Percentiles rank a stretch among this genome's conserved stretches.
Evolutionary conservation across 202 grass and related monocot species (phyloP).

Genomic region (Bolboschoenoplectus hybrid): DNA sequence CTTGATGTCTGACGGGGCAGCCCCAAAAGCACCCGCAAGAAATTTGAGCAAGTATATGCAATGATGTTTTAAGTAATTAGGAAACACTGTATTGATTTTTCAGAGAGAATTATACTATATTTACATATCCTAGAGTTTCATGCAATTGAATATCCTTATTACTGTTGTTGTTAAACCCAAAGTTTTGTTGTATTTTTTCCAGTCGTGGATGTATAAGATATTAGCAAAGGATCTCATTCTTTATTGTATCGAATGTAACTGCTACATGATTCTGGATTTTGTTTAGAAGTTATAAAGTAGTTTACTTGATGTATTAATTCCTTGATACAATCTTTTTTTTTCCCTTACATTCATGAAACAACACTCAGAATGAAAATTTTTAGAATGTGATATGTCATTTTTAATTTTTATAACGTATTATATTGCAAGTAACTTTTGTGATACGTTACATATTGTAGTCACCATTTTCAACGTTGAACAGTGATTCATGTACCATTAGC

Average conservation of each 20-base stretch:
- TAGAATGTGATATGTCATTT: background rate
- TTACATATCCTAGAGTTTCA: slow-evolving; percentile 36
- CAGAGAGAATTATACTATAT: slow-evolving; percentile 37
- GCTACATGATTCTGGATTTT: slow-evolving; percentile 20
- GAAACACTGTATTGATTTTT: slow-evolving; percentile 37
- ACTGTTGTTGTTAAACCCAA: slow-evolving; percentile 33
- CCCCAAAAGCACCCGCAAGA: slow-evolving; percentile 40
- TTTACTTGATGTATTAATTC: slow-evolving; percentile 18
- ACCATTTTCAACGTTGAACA: background rate
- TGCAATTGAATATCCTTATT: slow-evolving; percentile 45
- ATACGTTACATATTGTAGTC: background rate
- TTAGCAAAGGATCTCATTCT: slow-evolving; percentile 36
- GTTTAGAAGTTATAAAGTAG: slow-evolving; percentile 33
- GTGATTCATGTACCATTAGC: background rate
- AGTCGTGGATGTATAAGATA: slow-evolving; percentile 34
- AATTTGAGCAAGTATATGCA: slow-evolving; percentile 51
- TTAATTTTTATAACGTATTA: background rate
- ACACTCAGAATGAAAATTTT: background rate
- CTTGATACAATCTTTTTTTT: background rate
- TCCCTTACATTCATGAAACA: background rate
- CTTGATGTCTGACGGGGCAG: slow-evolving; percentile 36
- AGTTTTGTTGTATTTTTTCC: slow-evolving; percentile 42
- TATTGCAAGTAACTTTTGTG: background rate
- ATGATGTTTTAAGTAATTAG: slow-evolving; percentile 35
- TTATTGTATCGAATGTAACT: slow-evolving; percentile 33